Evolutionary conservation across 2,329 filamentous ascomycete genomes (phyloP), one percentile per base, ranked within the genome.

Genomic region (Sclerotinia minor): DNA sequence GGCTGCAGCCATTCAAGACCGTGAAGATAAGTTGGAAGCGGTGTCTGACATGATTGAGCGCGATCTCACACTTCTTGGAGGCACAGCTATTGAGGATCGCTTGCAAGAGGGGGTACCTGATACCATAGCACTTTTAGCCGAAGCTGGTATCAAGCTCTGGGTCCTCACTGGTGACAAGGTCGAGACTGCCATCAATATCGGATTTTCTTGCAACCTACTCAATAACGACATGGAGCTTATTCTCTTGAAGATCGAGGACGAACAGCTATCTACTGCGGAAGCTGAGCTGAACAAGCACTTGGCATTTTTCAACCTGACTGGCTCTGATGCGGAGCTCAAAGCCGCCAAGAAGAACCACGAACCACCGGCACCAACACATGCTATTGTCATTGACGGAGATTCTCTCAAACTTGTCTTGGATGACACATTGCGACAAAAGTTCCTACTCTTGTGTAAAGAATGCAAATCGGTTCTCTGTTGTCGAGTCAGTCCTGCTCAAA

Each of bases 161-260:
- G 95, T 99, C 65, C 82, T 99, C 72, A 99, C 95, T 21, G 95
- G 96, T 71, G 95, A 99, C 83, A 99, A 98, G 80, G 94, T 98
- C 44, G 95, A 99, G 80, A 99, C 95, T 32, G 95, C 96, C 68
- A 99, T 99, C 87, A 99, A 99, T 81, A 99, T 99, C 77, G 95
- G 95, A 2, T 99, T 98, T 80, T 99, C 96, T 15, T 99, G 96
- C 82, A 99, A 99, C 74, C 84, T 99, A 44, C 86, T 99, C 67
- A 93, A 94, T 80, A 99, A 97, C 79, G 92, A 97, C 73, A 97
- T 99, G 95, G 95, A 99, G 73, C 82, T 99, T 70, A 91, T 99
- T 71, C 87, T 96, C 60, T 84, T 99, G 73, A 96, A 96, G 77
- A 85, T 95, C 41, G 86, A 91, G 1, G 92, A 96, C 71, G 89